These are phyloP conservation scores for Candida orba DNA, from an alignment of 805 yeast genomes.

Conservation along the genomic window DNA sequence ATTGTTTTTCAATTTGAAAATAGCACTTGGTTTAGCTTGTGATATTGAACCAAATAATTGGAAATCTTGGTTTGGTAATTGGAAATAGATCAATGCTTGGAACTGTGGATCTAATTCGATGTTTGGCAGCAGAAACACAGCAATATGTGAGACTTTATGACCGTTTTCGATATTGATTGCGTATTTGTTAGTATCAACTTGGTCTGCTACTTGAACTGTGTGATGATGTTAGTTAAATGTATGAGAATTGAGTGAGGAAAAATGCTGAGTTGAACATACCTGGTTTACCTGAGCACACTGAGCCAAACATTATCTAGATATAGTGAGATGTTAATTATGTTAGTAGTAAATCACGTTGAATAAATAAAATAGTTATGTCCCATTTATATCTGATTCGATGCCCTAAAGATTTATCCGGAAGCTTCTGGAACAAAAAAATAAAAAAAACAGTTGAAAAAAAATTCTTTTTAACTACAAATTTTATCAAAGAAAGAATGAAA, in stretches of 20 bases:
- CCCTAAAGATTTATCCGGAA: slow-evolving; percentile 2
- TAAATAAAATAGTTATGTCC: not conserved
- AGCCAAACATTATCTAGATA: slow-evolving; percentile 53
- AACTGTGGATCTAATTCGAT: slow-evolving; percentile 60
- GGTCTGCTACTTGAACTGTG: slow-evolving; percentile 42
- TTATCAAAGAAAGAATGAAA: not conserved
- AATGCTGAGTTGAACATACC: slow-evolving; percentile 26
- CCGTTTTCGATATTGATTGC: slow-evolving; percentile 59
- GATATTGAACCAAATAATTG: slow-evolving; percentile 59
- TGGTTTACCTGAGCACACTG: slow-evolving; percentile 70
- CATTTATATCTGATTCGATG: not conserved
- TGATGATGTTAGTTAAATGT: not conserved
- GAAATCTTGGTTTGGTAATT: slow-evolving; percentile 51
- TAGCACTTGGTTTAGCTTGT: slow-evolving; percentile 78
- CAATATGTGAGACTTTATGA: slow-evolving; percentile 64
- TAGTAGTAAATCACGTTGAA: not conserved
- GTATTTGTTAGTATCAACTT: slow-evolving; percentile 62
- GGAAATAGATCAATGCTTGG: slow-evolving; percentile 85
- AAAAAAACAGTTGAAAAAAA: not conserved
- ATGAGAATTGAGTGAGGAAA: no score
- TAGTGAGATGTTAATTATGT: no score
- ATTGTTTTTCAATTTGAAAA: slow-evolving; percentile 71
- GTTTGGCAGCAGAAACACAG: slow-evolving; percentile 81
- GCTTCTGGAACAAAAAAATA: slow-evolving; percentile 3
- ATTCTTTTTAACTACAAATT: not conserved